phyloP scores from a whole-genome alignment of 441 rosid genomes.

The Adansonia madagascariensis region DNA sequence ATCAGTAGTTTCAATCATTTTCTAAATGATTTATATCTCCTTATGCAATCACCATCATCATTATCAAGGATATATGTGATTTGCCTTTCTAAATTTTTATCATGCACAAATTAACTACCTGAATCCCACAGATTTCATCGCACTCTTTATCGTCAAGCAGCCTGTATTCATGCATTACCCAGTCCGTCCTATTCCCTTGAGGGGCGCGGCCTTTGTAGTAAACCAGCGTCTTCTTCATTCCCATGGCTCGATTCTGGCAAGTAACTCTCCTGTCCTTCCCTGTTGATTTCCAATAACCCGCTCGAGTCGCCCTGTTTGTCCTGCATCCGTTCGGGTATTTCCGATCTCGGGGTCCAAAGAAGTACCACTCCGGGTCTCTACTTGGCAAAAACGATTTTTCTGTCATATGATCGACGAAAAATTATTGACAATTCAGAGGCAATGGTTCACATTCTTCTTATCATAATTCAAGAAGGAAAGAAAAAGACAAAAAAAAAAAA shows the following conservation, averaged over 20 bases:
- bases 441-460: background rate
- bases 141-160: constrained; percentile 73
- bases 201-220: constrained; percentile 91
- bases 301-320: constrained; percentile 86
- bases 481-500: too few species aligned
- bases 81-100: constrained; percentile 6
- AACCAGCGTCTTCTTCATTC: constrained; percentile 93
- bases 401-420: constrained; percentile 19
- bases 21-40: background rate
- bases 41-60: too few species aligned
- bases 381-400: constrained; percentile 90
- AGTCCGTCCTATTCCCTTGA: constrained; percentile 81
- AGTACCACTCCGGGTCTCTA: constrained; percentile 94
- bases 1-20: background rate
- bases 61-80: too few species aligned
- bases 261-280: constrained; percentile 84
- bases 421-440: background rate
- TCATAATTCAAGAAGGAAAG: background rate
- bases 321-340: constrained; percentile 90
- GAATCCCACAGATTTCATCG: constrained; percentile 74
- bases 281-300: constrained; percentile 92
- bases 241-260: constrained; percentile 67
- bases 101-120: constrained; percentile 51
- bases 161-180: constrained; percentile 97
- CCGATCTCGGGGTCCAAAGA: constrained; percentile 88